Evolutionary conservation across 441 rosid genomes (phyloP), one percentile per base, ranked within the genome.

Genomic region (Syzygium syzygioides): DNA sequence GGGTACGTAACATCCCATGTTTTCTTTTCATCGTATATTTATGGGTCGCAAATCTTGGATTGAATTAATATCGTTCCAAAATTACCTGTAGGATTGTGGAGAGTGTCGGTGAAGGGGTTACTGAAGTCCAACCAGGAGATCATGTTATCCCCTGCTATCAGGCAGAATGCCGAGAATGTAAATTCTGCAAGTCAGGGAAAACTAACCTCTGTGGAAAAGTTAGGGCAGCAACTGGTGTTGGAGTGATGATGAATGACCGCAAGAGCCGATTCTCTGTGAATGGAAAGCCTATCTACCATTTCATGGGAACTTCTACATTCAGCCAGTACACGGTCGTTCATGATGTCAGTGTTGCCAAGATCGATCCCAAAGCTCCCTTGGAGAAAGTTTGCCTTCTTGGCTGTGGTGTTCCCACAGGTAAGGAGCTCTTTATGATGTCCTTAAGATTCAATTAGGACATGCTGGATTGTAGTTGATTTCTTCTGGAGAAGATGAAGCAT

Each of bases 341-440:
- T 89, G 98, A 97, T 91, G 98, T 98, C 71, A 98, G 99, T 86
- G 99, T 98, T 68, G 99, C 99, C 4, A 98, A 97, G 93, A 92
- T 98, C 79, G 98, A 98, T 89, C 98, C 98, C 34, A 79, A 91
- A 83, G 99, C 99, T 92, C 99, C 99, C 88, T 89, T 98, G 94
- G 98, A 97, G 3, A 98, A 97, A 95, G 99, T 98, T 6, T 96
- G 98, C 93, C 99, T 98, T 90, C 99, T 98, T 91, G 99, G 99
- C 10, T 96, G 99, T 93, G 99, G 99, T 93, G 98, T 97, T 94
- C 95, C 99, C 64, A 98, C 99, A 86, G 99, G 99, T 95, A 93
- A 88, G 92, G 37, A 88, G 80, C 50, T 71, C 80, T 56, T 17
- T 28, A 45, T 57, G 34, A 32, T 89, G 52, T n/a, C 53, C 48